A percentile compares a stretch with the other conserved stretches of the same genome.
Evolutionary conservation across 2,329 filamentous ascomycete species (phyloP).

Genomic region (Arthrobotrys sinensis): DNA sequence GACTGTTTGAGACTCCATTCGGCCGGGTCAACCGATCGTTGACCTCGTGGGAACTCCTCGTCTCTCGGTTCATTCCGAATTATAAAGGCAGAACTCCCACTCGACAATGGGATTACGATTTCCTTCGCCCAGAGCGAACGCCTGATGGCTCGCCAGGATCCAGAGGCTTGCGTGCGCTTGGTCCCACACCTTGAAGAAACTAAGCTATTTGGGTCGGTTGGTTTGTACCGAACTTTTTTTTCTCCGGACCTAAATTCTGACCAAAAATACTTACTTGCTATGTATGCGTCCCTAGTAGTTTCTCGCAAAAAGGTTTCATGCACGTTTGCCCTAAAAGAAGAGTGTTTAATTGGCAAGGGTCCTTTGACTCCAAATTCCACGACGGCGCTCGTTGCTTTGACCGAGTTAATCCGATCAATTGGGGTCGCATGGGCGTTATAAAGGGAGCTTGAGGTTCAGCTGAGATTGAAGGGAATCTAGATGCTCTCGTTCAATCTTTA

Average conservation of each 20-base stretch:
- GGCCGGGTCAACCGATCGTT: too few relatives aligned
- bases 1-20: too few relatives aligned
- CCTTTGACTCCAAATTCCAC: not conserved
- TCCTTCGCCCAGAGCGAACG: conserved; percentile 7
- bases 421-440: not conserved
- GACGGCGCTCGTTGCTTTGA: not conserved
- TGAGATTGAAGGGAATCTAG: not conserved
- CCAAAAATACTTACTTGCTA: too few relatives aligned
- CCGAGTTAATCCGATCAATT: not conserved
- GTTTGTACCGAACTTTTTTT: not conserved
- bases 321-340: conserved; percentile 28
- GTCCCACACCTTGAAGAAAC: not conserved
- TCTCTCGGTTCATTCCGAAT: conserved; percentile 12
- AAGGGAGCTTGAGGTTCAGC: too few relatives aligned
- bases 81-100: not conserved
- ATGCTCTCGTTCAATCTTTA: not conserved
- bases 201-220: not conserved
- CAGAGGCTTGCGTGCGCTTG: conserved; percentile 8
- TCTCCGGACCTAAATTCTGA: too few relatives aligned
- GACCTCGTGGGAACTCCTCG: too few relatives aligned
- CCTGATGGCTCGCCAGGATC: not conserved
- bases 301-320: not conserved
- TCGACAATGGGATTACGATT: not conserved
- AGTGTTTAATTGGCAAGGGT: conserved; percentile 9
- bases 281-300: not conserved